Conservation (phyloP, 1,284 basidiomycete species). For the Trametes hirsuta region DNA sequence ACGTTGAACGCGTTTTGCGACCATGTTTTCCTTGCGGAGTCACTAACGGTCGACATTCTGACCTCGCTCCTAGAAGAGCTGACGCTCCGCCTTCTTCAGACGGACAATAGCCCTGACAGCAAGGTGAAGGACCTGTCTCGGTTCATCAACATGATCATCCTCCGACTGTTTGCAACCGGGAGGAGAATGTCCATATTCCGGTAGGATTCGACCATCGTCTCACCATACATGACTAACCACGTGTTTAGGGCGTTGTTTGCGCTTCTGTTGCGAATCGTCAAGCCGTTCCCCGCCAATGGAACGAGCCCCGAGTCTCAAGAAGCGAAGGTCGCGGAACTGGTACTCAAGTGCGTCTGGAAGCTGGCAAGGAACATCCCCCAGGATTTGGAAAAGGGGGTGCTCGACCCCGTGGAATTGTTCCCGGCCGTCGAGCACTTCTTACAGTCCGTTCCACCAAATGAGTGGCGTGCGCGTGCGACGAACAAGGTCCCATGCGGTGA, state of each 20-base stretch:
- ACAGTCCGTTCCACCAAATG: constrained; percentile 91
- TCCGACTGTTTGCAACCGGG: constrained; percentile 91
- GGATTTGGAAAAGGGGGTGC: constrained; percentile 78
- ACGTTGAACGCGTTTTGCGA: constrained; percentile 93
- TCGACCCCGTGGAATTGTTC: constrained; percentile 89
- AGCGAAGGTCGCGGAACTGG: constrained; percentile 92
- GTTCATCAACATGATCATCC: constrained; percentile 98
- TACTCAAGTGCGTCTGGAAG: constrained; percentile 99
- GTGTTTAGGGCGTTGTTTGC: constrained; percentile 70
- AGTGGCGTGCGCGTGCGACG: constrained; percentile 91
- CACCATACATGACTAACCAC: constrained; percentile 4
- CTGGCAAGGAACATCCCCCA: constrained; percentile 93
- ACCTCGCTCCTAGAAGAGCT: constrained; percentile 85
- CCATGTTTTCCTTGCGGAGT: constrained; percentile 79
- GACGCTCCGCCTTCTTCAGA: constrained; percentile 87
- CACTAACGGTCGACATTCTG: constrained; percentile 78
- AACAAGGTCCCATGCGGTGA: constrained; percentile 94
- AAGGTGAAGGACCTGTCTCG: constrained; percentile 89
- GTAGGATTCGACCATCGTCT: constrained; percentile 47
- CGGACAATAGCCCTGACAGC: constrained; percentile 79
- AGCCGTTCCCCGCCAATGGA: constrained; percentile 77
- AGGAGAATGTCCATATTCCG: constrained; percentile 92
- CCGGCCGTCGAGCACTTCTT: constrained; percentile 96
- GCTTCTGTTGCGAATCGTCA: constrained; percentile 86
- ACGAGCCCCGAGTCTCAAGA: constrained; percentile 74